These are phyloP conservation scores for Cunninghamia lanceolata DNA, from an alignment of 75 land plant genomes.

Conservation along the genomic window DNA sequence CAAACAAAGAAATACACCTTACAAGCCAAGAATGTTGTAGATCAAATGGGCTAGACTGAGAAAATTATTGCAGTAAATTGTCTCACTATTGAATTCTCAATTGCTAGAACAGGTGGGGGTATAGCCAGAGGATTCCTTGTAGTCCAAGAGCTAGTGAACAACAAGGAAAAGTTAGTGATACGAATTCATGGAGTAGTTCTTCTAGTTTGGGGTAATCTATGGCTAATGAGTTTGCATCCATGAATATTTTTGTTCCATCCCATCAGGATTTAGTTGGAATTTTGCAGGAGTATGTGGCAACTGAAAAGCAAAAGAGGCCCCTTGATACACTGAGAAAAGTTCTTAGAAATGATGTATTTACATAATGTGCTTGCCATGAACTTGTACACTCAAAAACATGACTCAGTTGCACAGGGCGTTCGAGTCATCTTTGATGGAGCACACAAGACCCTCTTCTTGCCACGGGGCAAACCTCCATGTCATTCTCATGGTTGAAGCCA, in stretches of 20 bases:
- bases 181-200: conserved; percentile 25
- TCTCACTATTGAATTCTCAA: conserved; percentile 81
- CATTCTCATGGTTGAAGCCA: no score
- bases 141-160: conserved; percentile 22
- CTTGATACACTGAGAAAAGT: conserved; percentile 55
- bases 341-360: conserved; percentile 87
- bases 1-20: conserved; percentile 79
- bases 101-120: conserved; percentile 57
- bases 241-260: neutral
- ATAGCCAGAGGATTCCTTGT: conserved; percentile 14
- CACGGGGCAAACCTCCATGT: no score
- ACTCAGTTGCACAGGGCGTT: no score
- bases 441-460: no score
- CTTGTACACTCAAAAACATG: no score
- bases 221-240: conserved; percentile 18
- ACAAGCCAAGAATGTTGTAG: conserved; percentile 91
- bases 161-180: conserved; percentile 28
- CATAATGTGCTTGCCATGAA: conserved; percentile 86
- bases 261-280: neutral
- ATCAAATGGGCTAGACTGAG: conserved; percentile 92
- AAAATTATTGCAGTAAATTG: conserved; percentile 92
- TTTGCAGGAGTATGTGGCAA: neutral
- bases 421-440: no score
- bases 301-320: conserved; percentile 28
- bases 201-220: conserved; percentile 17